Evolutionary conservation across 306 rosid genomes (phyloP).

Genomic region (Cicer bijugum): DNA sequence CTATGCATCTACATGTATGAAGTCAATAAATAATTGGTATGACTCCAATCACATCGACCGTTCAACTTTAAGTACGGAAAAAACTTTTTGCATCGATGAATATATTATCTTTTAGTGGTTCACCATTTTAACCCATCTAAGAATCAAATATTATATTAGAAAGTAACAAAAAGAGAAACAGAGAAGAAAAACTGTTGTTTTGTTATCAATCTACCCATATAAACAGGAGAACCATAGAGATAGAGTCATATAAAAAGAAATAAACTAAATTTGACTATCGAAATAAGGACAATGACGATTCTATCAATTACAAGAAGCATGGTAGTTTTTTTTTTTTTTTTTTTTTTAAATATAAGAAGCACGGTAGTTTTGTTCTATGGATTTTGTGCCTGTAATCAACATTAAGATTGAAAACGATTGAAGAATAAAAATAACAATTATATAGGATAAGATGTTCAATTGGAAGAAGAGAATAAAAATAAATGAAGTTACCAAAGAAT

Average conservation of each 20-base stretch:
- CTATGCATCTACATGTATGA: conserved; percentile 6
- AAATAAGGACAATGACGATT: conserved; percentile 1
- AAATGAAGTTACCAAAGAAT: conserved; percentile 67
- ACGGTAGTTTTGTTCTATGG: neutral
- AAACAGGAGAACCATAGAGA: conserved; percentile 5
- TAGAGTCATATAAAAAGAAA: neutral
- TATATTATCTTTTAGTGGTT: conserved; percentile 9
- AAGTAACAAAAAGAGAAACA: conserved; percentile 8
- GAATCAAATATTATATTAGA: conserved; percentile 1
- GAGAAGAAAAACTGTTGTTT: neutral
- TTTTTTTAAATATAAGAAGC: neutral
- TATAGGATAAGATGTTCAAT: conserved; percentile 18
- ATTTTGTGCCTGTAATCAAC: neutral
- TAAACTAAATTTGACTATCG: conserved; percentile 3
- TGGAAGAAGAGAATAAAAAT: conserved; percentile 21
- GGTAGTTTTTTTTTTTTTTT: neutral
- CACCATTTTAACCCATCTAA: conserved; percentile 4
- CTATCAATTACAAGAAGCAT: conserved; percentile 8
- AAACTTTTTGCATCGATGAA: conserved; percentile 8
- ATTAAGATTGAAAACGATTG: conserved; percentile 5
- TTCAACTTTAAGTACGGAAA: conserved; percentile 8
- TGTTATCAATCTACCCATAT: conserved; percentile 9
- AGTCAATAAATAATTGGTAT: conserved; percentile 19
- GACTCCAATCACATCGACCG: conserved; percentile 6
- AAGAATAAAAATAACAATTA: conserved; percentile 9